Evolutionary conservation across 352 stramenopile species (phyloP).

Genomic region (Phytophthora rubi): DNA sequence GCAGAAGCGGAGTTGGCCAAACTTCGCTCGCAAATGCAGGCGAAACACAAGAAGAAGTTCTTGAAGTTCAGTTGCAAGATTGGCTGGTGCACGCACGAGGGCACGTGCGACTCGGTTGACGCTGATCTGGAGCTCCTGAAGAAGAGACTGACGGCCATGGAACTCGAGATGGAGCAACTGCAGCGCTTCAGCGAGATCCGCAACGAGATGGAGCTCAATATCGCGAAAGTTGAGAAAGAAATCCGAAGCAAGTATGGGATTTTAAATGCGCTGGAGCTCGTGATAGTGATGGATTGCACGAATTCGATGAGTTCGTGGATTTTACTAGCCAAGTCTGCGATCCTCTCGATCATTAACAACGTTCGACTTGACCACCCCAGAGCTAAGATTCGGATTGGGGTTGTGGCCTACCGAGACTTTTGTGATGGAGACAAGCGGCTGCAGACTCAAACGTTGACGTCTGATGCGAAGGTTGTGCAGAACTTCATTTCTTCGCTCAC

Average conservation of each 20-base stretch:
- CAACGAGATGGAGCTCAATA: conserved; percentile 27
- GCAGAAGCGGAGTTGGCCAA: conserved; percentile 12
- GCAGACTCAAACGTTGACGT: conserved; percentile 28
- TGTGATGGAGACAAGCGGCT: conserved; percentile 34
- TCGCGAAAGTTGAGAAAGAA: conserved; percentile 26
- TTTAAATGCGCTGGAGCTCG: conserved; percentile 42
- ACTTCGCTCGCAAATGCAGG: not conserved
- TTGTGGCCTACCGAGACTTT: conserved; percentile 56
- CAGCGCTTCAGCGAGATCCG: conserved; percentile 26
- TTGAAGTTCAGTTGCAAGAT: conserved; percentile 19
- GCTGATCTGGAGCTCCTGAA: conserved; percentile 3
- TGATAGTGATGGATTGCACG: conserved; percentile 61
- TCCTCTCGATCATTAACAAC: conserved; percentile 41
- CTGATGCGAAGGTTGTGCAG: conserved; percentile 19
- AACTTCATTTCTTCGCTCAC: conserved; percentile 30
- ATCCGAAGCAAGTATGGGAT: conserved; percentile 14
- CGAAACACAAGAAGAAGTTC: conserved; percentile 2
- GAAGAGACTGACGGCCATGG: conserved; percentile 10
- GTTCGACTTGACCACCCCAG: conserved; percentile 29
- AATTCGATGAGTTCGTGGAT: conserved; percentile 47
- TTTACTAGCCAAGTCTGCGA: conserved; percentile 28
- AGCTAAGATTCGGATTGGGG: conserved; percentile 38
- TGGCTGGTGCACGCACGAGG: conserved; percentile 14
- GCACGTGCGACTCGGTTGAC: conserved; percentile 6
- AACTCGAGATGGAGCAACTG: conserved; percentile 19